These are phyloP conservation scores for Fusarium continuum DNA, from an alignment of 2,329 filamentous ascomycete genomes.

Conservation along the genomic window DNA sequence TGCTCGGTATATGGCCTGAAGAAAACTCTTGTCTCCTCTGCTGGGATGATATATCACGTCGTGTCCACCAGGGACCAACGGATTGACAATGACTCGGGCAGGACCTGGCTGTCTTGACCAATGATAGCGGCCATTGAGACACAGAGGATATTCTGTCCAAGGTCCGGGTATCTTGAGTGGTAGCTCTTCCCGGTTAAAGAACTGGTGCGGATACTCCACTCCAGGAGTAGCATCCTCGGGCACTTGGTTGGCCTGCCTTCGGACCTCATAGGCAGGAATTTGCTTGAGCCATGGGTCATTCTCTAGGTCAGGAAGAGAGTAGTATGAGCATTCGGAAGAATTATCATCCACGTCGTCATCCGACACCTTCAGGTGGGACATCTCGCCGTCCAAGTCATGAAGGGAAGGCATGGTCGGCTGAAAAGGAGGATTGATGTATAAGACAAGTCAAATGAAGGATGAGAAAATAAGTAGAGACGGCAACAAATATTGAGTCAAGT, in stretches of 20 bases:
- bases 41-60: conserved; percentile 14
- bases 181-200: neutral
- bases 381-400: neutral
- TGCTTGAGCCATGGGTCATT: neutral
- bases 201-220: neutral
- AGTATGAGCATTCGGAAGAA: conserved; percentile 8
- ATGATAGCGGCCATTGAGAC: neutral
- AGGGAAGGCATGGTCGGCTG: neutral
- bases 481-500: no score
- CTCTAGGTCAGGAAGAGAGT: neutral
- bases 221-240: neutral
- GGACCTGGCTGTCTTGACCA: neutral
- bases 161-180: neutral
- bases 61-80: neutral
- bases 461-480: no score
- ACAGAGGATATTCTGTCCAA: conserved; percentile 1
- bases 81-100: conserved; percentile 3
- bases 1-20: neutral
- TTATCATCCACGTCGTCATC: conserved; percentile 9
- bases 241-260: neutral
- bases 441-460: no score
- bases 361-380: conserved; percentile 1
- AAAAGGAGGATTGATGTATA: no score
- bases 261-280: neutral
- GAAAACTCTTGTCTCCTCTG: neutral